These are phyloP conservation scores for Aethionema arabicum DNA, from an alignment of 345 rosid genomes.

Conservation along the genomic window DNA sequence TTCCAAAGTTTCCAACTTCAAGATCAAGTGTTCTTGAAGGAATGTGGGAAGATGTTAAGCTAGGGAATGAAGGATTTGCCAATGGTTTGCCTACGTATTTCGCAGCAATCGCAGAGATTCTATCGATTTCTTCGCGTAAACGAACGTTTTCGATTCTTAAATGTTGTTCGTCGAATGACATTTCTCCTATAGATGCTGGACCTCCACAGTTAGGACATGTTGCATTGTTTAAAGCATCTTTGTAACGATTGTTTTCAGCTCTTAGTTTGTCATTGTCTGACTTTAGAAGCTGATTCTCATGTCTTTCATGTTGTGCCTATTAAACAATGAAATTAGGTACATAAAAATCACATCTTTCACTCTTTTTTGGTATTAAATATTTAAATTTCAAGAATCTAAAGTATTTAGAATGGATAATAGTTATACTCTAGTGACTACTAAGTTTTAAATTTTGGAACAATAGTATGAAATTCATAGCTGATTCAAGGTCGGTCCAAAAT, in stretches of 20 bases:
- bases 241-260: slow-evolving; percentile 74
- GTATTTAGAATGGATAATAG: background rate
- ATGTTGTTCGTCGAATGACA: slow-evolving; percentile 98
- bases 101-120: slow-evolving; percentile 80
- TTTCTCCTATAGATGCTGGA: slow-evolving; percentile 80
- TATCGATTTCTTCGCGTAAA: slow-evolving; percentile 85
- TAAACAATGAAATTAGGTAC: background rate
- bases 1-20: slow-evolving; percentile 51
- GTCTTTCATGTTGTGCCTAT: slow-evolving; percentile 88
- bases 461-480: background rate
- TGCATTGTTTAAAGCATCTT: slow-evolving; percentile 69
- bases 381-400: background rate
- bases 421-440: background rate
- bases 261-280: slow-evolving; percentile 85
- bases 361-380: background rate
- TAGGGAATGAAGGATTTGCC: slow-evolving; percentile 45
- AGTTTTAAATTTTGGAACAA: background rate
- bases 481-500: background rate
- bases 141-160: slow-evolving; percentile 87
- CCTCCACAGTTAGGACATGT: slow-evolving; percentile 94
- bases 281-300: slow-evolving; percentile 73
- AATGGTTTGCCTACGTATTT: slow-evolving; percentile 77
- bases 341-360: background rate
- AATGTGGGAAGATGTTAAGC: slow-evolving; percentile 47
- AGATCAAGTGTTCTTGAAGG: slow-evolving; percentile 55